Evolutionary conservation across 164 flowering plant species (phyloP).

Genomic region (Nelumbo lutea): DNA sequence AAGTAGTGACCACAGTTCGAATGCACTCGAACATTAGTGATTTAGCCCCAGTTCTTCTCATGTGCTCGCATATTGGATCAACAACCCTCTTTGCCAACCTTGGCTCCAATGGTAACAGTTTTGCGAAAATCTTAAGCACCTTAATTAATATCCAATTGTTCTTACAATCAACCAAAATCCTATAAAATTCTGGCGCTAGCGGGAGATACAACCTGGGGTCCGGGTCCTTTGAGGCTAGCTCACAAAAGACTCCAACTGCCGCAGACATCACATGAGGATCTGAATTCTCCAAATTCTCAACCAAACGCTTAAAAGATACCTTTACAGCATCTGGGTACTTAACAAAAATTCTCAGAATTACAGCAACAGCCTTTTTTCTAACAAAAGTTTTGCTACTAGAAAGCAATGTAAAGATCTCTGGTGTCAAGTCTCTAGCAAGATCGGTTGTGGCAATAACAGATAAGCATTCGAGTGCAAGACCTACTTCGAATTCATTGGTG

Average conservation of each 20-base stretch:
- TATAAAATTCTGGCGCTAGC: conserved; percentile 87
- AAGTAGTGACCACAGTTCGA: conserved; percentile 59
- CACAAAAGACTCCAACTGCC: conserved; percentile 81
- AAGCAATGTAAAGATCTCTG: conserved; percentile 60
- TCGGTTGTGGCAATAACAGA: conserved; percentile 54
- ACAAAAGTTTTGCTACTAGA: conserved; percentile 42
- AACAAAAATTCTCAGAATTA: conserved; percentile 56
- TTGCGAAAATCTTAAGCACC: conserved; percentile 77
- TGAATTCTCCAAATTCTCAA: conserved; percentile 70
- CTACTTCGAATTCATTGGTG: conserved; percentile 50
- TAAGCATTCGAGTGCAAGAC: conserved; percentile 64
- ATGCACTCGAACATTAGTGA: conserved; percentile 88
- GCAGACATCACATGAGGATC: conserved; percentile 56
- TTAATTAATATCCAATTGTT: conserved; percentile 95
- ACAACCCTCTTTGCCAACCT: conserved; percentile 75
- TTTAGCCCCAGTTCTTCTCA: conserved; percentile 69
- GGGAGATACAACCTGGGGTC: conserved; percentile 79
- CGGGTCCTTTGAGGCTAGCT: conserved; percentile 56
- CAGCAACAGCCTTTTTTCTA: conserved; percentile 64
- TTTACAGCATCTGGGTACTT: conserved; percentile 73
- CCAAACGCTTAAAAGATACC: conserved; percentile 84
- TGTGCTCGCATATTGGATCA: conserved; percentile 75
- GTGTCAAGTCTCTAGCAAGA: conserved; percentile 68
- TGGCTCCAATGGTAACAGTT: conserved; percentile 65
- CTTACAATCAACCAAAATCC: conserved; percentile 70